A percentile compares a stretch with the other conserved stretches of the same genome.
phyloP scores from a whole-genome alignment of 805 yeast species.

The Schizosaccharomyces cryophilus region DNA sequence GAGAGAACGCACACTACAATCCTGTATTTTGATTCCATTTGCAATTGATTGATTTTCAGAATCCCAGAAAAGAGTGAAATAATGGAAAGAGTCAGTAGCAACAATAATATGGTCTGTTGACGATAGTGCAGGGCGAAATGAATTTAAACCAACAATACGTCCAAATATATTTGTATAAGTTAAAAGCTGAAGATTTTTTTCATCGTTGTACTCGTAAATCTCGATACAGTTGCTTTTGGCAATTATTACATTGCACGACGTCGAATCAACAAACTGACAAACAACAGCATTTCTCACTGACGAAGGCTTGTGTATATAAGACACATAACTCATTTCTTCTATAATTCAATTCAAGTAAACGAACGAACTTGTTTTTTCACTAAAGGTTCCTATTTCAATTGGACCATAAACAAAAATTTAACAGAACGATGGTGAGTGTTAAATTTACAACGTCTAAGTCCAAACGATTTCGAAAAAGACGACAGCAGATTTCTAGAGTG shows the following conservation, averaged over 20 bases:
- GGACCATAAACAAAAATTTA: no score
- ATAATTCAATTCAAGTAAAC: background rate
- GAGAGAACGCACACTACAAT: background rate
- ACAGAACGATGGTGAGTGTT: no score
- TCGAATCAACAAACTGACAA: background rate
- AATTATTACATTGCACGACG: background rate
- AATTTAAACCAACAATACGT: background rate
- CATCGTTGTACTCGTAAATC: background rate
- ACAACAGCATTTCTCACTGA: slow-evolving; percentile 8
- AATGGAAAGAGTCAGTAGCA: background rate
- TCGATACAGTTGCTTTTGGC: background rate
- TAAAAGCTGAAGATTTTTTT: background rate
- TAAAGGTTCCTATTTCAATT: no score
- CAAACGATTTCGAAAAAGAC: no score
- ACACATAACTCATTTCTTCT: slow-evolving; percentile 7
- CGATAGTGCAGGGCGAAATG: background rate
- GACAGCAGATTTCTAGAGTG: no score
- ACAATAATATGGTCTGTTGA: background rate
- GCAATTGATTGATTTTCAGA: background rate
- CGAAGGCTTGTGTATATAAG: slow-evolving; percentile 7
- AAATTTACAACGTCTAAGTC: no score
- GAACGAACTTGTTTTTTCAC: background rate
- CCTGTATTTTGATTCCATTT: background rate
- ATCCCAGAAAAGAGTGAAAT: slow-evolving; percentile 1
- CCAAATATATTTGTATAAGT: background rate